Conservation (phyloP, 2,329 filamentous ascomycete species). For the Aspergillus floridensis region DNA sequence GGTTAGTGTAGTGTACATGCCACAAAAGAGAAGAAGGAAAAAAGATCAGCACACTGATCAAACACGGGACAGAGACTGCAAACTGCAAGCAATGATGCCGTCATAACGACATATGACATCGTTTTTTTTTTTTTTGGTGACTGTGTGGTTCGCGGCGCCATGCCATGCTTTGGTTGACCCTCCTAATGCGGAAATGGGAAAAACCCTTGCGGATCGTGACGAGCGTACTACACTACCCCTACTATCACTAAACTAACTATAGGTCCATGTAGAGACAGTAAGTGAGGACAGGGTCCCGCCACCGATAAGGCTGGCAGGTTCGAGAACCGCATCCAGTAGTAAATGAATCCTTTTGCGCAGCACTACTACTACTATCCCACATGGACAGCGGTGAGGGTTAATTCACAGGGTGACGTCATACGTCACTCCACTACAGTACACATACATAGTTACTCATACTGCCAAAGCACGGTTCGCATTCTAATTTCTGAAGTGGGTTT, state of each 20-base stretch:
- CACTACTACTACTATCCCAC: no score
- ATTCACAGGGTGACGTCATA: not conserved
- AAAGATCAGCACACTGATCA: not conserved
- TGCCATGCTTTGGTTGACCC: not conserved
- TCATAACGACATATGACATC: conserved; percentile 14
- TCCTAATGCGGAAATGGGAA: not conserved
- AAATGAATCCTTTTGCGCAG: not conserved
- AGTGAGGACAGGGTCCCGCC: not conserved
- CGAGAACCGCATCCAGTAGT: not conserved
- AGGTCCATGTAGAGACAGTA: no score
- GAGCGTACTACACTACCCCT: not conserved
- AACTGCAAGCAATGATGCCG: conserved; percentile 6
- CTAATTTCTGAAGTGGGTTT: no score
- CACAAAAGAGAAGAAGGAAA: not conserved
- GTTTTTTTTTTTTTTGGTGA: not conserved
- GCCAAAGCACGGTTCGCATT: no score
- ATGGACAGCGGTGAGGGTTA: no score
- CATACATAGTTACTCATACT: no score
- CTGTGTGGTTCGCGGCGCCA: no score
- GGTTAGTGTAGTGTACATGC: no score
- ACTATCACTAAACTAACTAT: no score
- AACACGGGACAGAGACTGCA: conserved; percentile 6
- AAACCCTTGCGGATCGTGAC: not conserved
- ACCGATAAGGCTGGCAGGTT: not conserved
- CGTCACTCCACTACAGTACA: not conserved